phyloP scores from a whole-genome alignment of 2,329 filamentous ascomycete species.

The Claviceps pazoutovae region DNA sequence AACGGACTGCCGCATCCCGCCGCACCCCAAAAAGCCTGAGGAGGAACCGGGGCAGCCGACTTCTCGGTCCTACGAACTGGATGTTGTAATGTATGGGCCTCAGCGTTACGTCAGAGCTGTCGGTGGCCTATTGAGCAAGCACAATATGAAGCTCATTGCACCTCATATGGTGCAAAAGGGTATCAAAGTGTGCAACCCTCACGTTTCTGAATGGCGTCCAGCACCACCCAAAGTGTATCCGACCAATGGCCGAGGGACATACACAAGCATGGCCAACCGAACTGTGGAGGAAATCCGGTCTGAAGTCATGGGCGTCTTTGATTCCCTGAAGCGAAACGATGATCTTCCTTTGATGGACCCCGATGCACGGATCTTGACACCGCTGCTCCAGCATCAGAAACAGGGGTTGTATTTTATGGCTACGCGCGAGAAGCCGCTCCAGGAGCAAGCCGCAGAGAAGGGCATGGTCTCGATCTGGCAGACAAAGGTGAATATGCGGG shows the following conservation, averaged over 20 bases:
- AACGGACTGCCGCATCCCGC: conserved; percentile 56
- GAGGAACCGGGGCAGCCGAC: conserved; percentile 50
- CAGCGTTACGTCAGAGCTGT: conserved; percentile 50
- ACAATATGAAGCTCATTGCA: conserved; percentile 51
- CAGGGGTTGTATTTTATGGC: conserved; percentile 82
- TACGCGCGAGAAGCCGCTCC: conserved; percentile 54
- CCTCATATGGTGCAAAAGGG: conserved; percentile 54
- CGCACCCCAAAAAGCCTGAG: conserved; percentile 45
- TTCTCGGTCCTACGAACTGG: conserved; percentile 48
- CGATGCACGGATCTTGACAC: conserved; percentile 44
- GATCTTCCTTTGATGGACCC: conserved; percentile 63
- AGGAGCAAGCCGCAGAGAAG: conserved; percentile 43
- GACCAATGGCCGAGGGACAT: conserved; percentile 15
- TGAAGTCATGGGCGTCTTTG: conserved; percentile 78
- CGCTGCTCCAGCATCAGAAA: conserved; percentile 73
- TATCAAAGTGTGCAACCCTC: conserved; percentile 64
- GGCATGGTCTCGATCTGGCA: conserved; percentile 69
- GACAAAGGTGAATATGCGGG: conserved; percentile 31
- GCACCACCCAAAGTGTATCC: conserved; percentile 22
- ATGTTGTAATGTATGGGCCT: conserved; percentile 69
- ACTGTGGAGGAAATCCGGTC: conserved; percentile 77
- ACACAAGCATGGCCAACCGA: conserved; percentile 28
- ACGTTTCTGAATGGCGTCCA: conserved; percentile 38
- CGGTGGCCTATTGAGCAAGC: conserved; percentile 49
- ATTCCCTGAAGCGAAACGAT: conserved; percentile 63